phyloP scores from a whole-genome alignment of 768 basidiomycete genomes.

The Pleurotus tuoliensis region DNA sequence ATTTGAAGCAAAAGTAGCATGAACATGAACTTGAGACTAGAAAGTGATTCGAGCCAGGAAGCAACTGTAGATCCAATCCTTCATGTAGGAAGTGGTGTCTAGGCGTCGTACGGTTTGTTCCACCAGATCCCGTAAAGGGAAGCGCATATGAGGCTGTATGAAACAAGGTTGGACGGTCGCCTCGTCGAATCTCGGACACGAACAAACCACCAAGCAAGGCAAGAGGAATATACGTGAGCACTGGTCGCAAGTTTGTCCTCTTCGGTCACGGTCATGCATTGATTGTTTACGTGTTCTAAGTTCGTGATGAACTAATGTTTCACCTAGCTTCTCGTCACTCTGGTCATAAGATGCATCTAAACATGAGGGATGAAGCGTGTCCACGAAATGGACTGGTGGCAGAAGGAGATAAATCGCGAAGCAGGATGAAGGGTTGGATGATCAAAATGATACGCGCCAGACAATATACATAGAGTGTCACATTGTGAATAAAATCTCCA shows the following conservation, averaged over 20 bases:
- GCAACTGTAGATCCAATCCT: background rate
- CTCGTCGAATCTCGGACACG: too few relatives aligned
- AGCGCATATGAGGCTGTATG: slow-evolving; percentile 24
- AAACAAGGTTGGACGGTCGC: too few relatives aligned
- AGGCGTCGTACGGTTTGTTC: slow-evolving; percentile 34
- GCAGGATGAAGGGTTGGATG: slow-evolving; percentile 10
- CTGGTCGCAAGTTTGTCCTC: too few relatives aligned
- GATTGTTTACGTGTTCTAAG: too few relatives aligned
- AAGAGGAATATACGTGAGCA: too few relatives aligned
- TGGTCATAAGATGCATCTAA: too few relatives aligned
- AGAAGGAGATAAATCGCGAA: slow-evolving; percentile 4
- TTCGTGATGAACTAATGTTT: too few relatives aligned
- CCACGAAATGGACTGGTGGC: slow-evolving; percentile 14
- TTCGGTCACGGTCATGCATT: too few relatives aligned
- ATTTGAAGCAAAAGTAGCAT: too few relatives aligned
- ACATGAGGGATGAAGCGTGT: slow-evolving; percentile 15
- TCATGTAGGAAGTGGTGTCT: slow-evolving; percentile 8
- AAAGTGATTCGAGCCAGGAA: slow-evolving; percentile 9
- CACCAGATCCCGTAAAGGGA: slow-evolving; percentile 31
- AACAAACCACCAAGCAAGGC: too few relatives aligned
- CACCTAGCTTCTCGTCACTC: too few relatives aligned
- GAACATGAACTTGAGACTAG: too few relatives aligned
- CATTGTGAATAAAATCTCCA: background rate
- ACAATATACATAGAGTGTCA: slow-evolving; percentile 7
- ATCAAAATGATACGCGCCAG: slow-evolving; percentile 11